Base-by-base conservation (phyloP, 768 basidiomycete species). In the Rhizopogon sp. region DNA sequence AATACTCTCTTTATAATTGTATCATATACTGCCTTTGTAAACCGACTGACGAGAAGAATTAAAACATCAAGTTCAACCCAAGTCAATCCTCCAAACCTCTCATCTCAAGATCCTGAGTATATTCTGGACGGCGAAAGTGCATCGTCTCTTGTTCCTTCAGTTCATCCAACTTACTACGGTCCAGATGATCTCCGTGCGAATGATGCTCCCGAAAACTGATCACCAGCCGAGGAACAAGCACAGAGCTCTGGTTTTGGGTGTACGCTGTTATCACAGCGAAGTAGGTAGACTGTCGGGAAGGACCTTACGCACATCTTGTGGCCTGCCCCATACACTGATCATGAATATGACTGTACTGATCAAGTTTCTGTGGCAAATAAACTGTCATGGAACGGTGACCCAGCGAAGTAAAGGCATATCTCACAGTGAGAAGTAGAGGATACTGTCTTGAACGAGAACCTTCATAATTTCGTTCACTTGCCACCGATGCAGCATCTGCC, bases 201-300 rank as follows among this genome's bases (percentile, higher is more conserved):
- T 61, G 60, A 22, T 52, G 53, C 50, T 66, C 55, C 20, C 54
- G 55, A n/a, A 66, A 64, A 16, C 58, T 60, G 55, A 66, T 52
- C 22, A 64, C 54, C 25, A 62, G 31, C 5, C 60, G 58, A 17
- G 64, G 64, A 7, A 62, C 55, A 43, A 60, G 54, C 49, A 66
- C 57, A 0, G 61, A 53, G 11, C 43, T 37, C 37, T 57, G 56
- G 45, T 65, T 63, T 52, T 57, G 53, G 8, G 54, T 61, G 44
- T 61, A 63, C 5, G 64, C 61, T 2, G 56, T 20, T 39, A 56
- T 9, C 44, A 66, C 39, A 20, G 57, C 43, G 17, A 35, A 63
- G 31, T 40, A 63, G 1, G 43, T 44, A 6, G 3, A 11, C 25
- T 22, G n/a, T 17, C 11, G 5, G 20, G 39, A 37, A 37, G 20